Conservation (phyloP, 306 rosid species). For the Myrica gale region DNA sequence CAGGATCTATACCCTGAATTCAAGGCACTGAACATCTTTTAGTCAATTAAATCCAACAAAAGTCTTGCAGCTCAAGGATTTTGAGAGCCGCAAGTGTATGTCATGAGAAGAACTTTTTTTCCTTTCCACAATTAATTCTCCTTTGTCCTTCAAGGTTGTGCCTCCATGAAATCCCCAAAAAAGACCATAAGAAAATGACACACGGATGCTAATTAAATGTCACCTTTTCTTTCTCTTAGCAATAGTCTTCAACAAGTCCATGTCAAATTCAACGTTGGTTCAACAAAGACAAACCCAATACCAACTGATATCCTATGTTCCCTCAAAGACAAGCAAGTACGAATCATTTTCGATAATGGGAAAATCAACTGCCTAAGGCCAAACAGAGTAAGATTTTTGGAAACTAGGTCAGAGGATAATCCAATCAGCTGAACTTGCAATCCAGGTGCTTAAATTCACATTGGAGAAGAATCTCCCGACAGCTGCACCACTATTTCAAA, state of each 20-base stretch:
- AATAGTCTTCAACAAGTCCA: no score
- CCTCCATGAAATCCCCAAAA: neutral
- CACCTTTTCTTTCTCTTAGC: neutral
- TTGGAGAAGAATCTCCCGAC: neutral
- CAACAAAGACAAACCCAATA: neutral
- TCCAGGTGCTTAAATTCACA: neutral
- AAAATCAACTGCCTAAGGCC: neutral
- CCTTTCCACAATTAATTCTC: neutral
- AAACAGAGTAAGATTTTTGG: neutral
- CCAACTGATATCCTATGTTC: neutral
- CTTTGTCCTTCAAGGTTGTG: neutral
- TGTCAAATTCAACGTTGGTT: neutral
- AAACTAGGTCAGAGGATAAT: neutral
- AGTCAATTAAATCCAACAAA: neutral
- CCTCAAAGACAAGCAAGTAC: neutral
- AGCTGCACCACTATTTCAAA: neutral
- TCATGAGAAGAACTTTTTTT: neutral
- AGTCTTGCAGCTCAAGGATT: neutral
- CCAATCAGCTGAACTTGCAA: neutral
- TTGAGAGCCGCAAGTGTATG: neutral
- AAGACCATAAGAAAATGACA: neutral
- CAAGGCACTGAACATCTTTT: neutral
- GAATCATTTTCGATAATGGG: neutral
- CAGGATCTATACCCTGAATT: neutral
- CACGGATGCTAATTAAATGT: neutral